Percentiles rank a stretch among this genome's conserved stretches.
These are phyloP conservation scores for Saksenaea oblongispora DNA, from an alignment of 371 early-diverging fungal genomes.

Conservation along the genomic window DNA sequence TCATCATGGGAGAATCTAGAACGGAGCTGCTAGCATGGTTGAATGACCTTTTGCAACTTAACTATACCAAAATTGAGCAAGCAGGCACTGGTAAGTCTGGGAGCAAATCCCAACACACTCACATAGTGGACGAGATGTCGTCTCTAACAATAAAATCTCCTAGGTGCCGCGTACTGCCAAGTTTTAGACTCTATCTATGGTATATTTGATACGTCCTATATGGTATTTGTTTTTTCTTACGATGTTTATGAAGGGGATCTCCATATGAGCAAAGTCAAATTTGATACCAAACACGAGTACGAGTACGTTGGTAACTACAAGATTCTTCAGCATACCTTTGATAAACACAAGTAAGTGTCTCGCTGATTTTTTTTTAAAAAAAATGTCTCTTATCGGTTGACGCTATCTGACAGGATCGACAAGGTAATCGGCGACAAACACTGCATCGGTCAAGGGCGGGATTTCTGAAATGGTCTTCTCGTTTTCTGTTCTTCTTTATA, in stretches of 20 bases:
- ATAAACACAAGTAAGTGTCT: conserved; percentile 69
- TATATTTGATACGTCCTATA: conserved; percentile 11
- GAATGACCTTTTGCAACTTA: conserved; percentile 85
- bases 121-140: neutral
- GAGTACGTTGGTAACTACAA: conserved; percentile 92
- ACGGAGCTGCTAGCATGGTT: conserved; percentile 89
- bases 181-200: conserved; percentile 85
- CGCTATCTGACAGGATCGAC: conserved; percentile 43
- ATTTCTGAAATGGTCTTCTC: neutral
- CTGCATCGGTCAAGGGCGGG: neutral
- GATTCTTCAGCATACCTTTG: conserved; percentile 81
- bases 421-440: conserved; percentile 28
- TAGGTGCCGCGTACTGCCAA: conserved; percentile 83
- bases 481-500: conserved; percentile 13
- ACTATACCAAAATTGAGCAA: conserved; percentile 91
- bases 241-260: conserved; percentile 58
- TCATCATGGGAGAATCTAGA: conserved; percentile 76
- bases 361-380: neutral
- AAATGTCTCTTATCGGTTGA: neutral
- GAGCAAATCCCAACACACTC: neutral
- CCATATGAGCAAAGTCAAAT: conserved; percentile 84
- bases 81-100: conserved; percentile 78
- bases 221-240: neutral
- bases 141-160: neutral
- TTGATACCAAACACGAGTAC: conserved; percentile 89